Evolutionary conservation across 208 protist species (phyloP).

Genomic region (Trichomonas gallinae): DNA sequence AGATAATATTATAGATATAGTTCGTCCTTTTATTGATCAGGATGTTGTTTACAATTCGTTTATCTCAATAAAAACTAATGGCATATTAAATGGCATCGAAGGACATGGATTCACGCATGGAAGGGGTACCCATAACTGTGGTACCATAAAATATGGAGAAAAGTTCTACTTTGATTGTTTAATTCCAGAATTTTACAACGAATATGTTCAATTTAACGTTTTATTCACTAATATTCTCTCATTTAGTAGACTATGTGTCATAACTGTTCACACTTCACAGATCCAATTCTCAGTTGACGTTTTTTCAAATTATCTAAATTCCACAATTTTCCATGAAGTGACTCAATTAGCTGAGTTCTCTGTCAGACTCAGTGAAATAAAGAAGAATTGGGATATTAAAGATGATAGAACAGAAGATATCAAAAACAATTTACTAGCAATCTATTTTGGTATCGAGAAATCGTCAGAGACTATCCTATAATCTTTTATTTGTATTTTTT

Average conservation of each 20-base stretch:
- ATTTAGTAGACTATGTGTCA: neutral
- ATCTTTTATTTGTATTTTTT: no score
- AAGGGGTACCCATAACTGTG: neutral
- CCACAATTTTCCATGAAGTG: no score
- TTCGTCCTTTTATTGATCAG: neutral
- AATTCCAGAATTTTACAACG: neutral
- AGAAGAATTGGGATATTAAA: no score
- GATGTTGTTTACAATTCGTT: neutral
- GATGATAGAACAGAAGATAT: no score
- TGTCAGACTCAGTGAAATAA: no score
- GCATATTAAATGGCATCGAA: neutral
- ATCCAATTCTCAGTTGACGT: no score
- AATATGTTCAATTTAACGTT: neutral
- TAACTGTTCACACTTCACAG: neutral
- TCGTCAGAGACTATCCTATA: no score
- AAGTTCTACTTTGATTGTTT: neutral
- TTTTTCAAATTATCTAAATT: no score
- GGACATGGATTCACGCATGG: neutral
- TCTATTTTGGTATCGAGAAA: no score
- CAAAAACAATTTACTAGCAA: no score
- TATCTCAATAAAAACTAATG: neutral
- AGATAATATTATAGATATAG: neutral
- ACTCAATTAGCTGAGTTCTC: no score
- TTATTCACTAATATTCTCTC: neutral
- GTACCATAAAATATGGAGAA: neutral